A percentile compares a stretch with the other conserved stretches of the same genome.
Conservation (phyloP, 2,329 filamentous ascomycete species). For the Xylaria hypoxylon region DNA sequence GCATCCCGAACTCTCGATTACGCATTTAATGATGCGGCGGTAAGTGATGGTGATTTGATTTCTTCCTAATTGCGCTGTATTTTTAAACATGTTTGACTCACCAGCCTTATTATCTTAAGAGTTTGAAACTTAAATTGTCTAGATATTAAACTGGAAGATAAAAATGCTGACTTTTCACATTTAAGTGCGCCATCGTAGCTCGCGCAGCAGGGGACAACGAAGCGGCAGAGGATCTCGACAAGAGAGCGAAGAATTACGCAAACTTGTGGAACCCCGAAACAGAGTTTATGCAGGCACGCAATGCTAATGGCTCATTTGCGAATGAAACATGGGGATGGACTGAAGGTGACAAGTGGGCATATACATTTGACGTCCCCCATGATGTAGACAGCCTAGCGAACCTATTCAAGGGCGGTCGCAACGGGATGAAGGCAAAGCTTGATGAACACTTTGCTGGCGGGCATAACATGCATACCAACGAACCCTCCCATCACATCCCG, state of each 20-base stretch:
- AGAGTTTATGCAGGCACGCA: constrained; percentile 61
- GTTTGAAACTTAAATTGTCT: background rate
- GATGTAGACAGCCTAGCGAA: constrained; percentile 56
- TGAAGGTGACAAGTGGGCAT: constrained; percentile 63
- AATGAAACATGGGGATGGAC: constrained; percentile 60
- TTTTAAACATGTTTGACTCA: background rate
- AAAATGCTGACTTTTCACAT: constrained; percentile 2
- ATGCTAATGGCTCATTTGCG: constrained; percentile 60
- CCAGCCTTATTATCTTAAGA: background rate
- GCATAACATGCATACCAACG: constrained; percentile 61
- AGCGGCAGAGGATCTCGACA: constrained; percentile 49
- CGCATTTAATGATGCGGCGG: constrained; percentile 59
- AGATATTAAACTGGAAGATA: background rate
- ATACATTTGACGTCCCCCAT: constrained; percentile 62
- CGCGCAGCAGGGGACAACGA: constrained; percentile 52
- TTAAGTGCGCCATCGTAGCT: constrained; percentile 54
- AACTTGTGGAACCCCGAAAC: constrained; percentile 58
- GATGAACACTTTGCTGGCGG: constrained; percentile 59
- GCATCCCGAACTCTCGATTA: constrained; percentile 61
- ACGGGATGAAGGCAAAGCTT: constrained; percentile 56
- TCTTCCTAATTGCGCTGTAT: background rate
- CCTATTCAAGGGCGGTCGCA: constrained; percentile 53
- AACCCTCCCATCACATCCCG: constrained; percentile 61
- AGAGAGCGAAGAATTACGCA: constrained; percentile 56
- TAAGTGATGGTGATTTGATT: constrained; percentile 12